A percentile compares a stretch with the other conserved stretches of the same genome.
Conservation (phyloP, 192 early-diverging fungal genomes). For the Coemansia aciculifera region DNA sequence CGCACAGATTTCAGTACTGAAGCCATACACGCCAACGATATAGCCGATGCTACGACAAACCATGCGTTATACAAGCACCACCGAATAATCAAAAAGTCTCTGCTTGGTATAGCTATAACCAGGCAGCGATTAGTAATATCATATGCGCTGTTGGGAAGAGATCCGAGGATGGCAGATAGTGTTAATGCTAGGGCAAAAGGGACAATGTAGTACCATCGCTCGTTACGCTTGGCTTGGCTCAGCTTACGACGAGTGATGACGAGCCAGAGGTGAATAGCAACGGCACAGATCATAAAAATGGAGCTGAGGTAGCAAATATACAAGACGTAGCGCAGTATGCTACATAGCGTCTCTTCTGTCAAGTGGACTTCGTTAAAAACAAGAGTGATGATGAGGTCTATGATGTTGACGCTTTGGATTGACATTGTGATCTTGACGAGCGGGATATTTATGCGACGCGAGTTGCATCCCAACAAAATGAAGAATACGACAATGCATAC, state of each 20-base stretch:
- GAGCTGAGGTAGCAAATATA: constrained; percentile 52
- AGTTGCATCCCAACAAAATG: constrained; percentile 31
- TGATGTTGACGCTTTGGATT: constrained; percentile 42
- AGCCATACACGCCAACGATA: constrained; percentile 47
- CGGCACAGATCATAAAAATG: constrained; percentile 49
- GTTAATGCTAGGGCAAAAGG: constrained; percentile 32
- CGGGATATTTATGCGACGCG: constrained; percentile 43
- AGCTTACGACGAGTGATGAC: constrained; percentile 50
- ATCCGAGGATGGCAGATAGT: constrained; percentile 29
- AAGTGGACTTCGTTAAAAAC: constrained; percentile 29
- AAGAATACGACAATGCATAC: constrained; percentile 34
- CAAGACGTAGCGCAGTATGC: constrained; percentile 40
- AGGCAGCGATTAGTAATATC: constrained; percentile 26
- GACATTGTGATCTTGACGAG: constrained; percentile 48
- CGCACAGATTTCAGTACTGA: constrained; percentile 39
- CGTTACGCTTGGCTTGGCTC: constrained; percentile 31
- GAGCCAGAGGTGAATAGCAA: constrained; percentile 49
- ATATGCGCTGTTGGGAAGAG: constrained; percentile 42
- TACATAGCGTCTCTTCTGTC: constrained; percentile 26
- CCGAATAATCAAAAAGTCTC: constrained; percentile 32
- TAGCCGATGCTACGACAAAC: constrained; percentile 43
- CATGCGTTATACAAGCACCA: constrained; percentile 53
- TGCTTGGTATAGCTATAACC: constrained; percentile 16
- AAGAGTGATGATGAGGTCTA: constrained; percentile 40
- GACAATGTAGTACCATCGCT: constrained; percentile 55